These are phyloP conservation scores for Corylus americana DNA, from an alignment of 306 rosid species.

Conservation along the genomic window DNA sequence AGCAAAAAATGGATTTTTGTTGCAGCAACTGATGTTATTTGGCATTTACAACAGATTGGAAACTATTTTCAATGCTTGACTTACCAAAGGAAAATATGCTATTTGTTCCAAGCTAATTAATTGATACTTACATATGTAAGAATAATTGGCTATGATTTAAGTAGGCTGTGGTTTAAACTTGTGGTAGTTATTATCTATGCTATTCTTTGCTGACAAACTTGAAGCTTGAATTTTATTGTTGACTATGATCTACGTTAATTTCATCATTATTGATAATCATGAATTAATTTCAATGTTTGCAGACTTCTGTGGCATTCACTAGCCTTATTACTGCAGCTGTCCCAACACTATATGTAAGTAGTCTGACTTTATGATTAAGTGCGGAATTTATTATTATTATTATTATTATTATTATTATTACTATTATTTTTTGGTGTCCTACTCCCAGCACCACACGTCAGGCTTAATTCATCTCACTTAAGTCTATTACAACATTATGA, in stretches of 20 bases:
- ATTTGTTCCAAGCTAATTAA: background rate
- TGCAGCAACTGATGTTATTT: background rate
- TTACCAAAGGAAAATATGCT: background rate
- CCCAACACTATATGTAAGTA: conserved; percentile 27
- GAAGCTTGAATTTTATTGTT: too few relatives aligned
- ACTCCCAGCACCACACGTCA: background rate
- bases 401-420: background rate
- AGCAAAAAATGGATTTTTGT: too few relatives aligned
- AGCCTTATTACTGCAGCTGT: too few relatives aligned
- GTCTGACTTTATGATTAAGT: conserved; percentile 14
- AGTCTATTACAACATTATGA: background rate
- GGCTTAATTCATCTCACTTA: conserved; percentile 5
- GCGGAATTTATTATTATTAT: too few relatives aligned
- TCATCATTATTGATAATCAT: too few relatives aligned
- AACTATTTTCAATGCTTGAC: background rate
- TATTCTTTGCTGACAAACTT: too few relatives aligned
- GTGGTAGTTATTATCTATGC: too few relatives aligned
- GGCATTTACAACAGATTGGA: background rate
- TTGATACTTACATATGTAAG: background rate
- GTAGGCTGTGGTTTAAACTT: too few relatives aligned
- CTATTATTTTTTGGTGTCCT: background rate
- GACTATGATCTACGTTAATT: too few relatives aligned
- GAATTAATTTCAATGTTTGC: too few relatives aligned
- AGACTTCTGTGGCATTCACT: too few relatives aligned
- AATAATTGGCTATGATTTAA: background rate